phyloP scores from a whole-genome alignment of 177 flowering plant species.

The Vitis hybrid region DNA sequence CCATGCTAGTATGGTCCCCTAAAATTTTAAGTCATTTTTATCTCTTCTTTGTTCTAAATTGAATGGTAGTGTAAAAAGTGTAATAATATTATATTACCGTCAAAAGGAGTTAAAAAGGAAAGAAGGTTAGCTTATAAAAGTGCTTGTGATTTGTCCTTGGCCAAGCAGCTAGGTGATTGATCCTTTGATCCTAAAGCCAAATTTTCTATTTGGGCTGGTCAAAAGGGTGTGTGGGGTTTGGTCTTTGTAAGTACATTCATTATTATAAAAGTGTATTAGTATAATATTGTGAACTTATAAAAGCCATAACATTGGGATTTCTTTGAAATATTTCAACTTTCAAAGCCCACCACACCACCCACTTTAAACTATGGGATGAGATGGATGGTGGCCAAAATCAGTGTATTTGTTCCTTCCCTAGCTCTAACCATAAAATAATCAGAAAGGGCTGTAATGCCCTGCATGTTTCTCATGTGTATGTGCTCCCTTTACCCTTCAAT shows the following conservation, averaged over 20 bases:
- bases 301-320: constrained; percentile 7
- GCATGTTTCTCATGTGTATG: too few relatives aligned
- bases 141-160: neutral
- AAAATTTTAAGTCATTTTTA: too few relatives aligned
- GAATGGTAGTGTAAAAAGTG: too few relatives aligned
- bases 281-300: neutral
- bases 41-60: too few relatives aligned
- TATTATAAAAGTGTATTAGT: neutral
- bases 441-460: too few relatives aligned
- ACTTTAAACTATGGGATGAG: constrained; percentile 1
- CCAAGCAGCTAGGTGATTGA: constrained; percentile 2
- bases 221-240: constrained; percentile 14
- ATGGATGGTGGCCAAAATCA: constrained; percentile 26
- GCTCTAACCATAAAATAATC: neutral
- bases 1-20: too few relatives aligned
- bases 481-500: too few relatives aligned
- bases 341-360: neutral
- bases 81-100: too few relatives aligned
- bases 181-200: constrained; percentile 9
- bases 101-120: too few relatives aligned
- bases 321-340: neutral
- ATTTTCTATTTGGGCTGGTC: constrained; percentile 18
- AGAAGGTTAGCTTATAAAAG: too few relatives aligned
- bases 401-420: constrained; percentile 18
- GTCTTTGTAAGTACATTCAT: constrained; percentile 1